Evolutionary conservation across 495 filamentous ascomycete species (phyloP).

Genomic region (Penicillium paradoxum): DNA sequence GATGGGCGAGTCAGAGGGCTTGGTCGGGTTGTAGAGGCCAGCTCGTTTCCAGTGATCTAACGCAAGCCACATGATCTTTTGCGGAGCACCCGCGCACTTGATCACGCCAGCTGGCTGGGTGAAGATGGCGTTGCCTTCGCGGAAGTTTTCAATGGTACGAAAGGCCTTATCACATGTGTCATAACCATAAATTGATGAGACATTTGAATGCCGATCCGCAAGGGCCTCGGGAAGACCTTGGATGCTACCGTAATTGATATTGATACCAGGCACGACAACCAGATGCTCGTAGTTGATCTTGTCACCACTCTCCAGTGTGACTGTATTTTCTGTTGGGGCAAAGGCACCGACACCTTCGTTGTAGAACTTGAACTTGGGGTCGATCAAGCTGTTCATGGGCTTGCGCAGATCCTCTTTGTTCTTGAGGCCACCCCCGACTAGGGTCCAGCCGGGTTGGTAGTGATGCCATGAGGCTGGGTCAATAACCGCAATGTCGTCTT

Average conservation of each 20-base stretch:
- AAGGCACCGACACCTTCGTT: conserved; percentile 48
- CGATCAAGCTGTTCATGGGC: conserved; percentile 48
- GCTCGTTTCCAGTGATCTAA: conserved; percentile 59
- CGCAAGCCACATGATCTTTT: conserved; percentile 69
- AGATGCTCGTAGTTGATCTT: conserved; percentile 60
- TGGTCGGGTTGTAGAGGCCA: conserved; percentile 50
- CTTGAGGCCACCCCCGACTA: conserved; percentile 63
- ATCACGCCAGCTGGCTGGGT: conserved; percentile 61
- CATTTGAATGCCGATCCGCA: conserved; percentile 47
- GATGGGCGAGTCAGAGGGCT: conserved; percentile 43
- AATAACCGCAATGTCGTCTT: conserved; percentile 61
- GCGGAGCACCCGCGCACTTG: conserved; percentile 67
- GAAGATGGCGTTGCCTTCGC: conserved; percentile 59
- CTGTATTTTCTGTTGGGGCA: conserved; percentile 51
- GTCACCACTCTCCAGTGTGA: conserved; percentile 55
- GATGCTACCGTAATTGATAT: conserved; percentile 50
- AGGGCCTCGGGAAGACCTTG: conserved; percentile 59
- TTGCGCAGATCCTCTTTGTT: conserved; percentile 48
- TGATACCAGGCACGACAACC: conserved; percentile 59
- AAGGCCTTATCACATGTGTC: conserved; percentile 56
- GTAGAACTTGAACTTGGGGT: conserved; percentile 60
- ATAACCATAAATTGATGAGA: conserved; percentile 63
- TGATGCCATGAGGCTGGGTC: conserved; percentile 62
- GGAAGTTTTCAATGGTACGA: conserved; percentile 48
- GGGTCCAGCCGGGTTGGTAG: conserved; percentile 69